Base-by-base conservation (phyloP, 345 rosid species). In the Brassica cretica region DNA sequence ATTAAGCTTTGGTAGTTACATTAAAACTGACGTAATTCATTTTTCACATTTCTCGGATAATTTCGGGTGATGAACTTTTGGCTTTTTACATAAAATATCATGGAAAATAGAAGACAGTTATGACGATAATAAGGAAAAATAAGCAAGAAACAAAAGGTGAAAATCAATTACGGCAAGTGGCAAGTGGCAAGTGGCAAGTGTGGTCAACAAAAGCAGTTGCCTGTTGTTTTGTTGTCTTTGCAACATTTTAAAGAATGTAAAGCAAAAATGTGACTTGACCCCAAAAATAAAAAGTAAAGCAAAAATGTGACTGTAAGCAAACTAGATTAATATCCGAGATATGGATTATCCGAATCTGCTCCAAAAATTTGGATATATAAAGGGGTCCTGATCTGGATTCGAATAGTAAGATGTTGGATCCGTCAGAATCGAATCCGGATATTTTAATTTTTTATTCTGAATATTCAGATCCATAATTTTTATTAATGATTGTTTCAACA, bases 121-220 rank as follows among this genome's bases (percentile, higher is more conserved):
- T 68, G 4, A 41, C 3, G 11, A 44, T 44, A 67, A 41, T 41
- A 44, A 5, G 18, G 6, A 19, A 56, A 33, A 18, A 10, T 35
- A 5, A 5, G 14, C 11, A 29, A 5, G 41, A 49, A n/a, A 66
- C 10, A 21, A 12, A 61, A 60, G 5, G 56, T 9, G 8, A 49
- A 33, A 64, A 63, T 8, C 39, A 30, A 3, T 6, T 21, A 56
- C 24, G 21, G 60, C 56, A 67, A 25, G 71, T 35, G 25, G 51
- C 49, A 41, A 14, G 49, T 41, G 11, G 49, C 49, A 53, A 18
- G 4, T 25, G 5, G 64, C 16, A 25, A 24, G 62, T 66, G 58
- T 66, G 58, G 78, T 74, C 72, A 66, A 74, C 65, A 74, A 74
- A 74, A 58, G 39, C 65, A 74, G 72, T 24, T 56, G 29, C 41